Percentiles rank a stretch among this genome's conserved stretches.
Evolutionary conservation across 495 filamentous ascomycete species (phyloP).

Genomic region (Xylaria acuta): DNA sequence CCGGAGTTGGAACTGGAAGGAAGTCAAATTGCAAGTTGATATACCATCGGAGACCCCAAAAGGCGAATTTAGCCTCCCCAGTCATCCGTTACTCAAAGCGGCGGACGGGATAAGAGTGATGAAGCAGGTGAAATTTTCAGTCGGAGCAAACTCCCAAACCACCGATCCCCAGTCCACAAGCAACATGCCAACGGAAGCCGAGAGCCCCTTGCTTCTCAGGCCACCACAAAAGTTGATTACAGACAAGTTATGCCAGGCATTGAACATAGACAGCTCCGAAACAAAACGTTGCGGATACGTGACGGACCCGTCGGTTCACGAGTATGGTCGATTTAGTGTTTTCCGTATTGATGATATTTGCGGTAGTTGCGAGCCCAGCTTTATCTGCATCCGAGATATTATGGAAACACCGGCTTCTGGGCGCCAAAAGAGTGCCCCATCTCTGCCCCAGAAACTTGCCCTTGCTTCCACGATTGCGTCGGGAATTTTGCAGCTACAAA

Average conservation of each 20-base stretch:
- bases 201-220: too few species aligned
- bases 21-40: too few species aligned
- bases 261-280: background rate
- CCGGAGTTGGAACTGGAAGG: too few species aligned
- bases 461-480: too few species aligned
- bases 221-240: background rate
- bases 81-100: too few species aligned
- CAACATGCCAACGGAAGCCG: too few species aligned
- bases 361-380: background rate
- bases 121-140: background rate
- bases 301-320: background rate
- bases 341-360: background rate
- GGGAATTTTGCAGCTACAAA: background rate
- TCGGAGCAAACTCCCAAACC: background rate
- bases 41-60: too few species aligned
- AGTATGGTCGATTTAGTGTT: slow-evolving; percentile 4
- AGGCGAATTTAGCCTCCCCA: too few species aligned
- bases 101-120: background rate
- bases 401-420: background rate
- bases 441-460: too few species aligned
- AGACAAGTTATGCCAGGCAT: background rate
- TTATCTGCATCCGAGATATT: background rate
- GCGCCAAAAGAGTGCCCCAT: background rate
- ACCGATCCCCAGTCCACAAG: background rate
- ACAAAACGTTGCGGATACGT: background rate